phyloP scores from a whole-genome alignment of 805 yeast genomes.

The Schwanniomyces polymorphus region DNA sequence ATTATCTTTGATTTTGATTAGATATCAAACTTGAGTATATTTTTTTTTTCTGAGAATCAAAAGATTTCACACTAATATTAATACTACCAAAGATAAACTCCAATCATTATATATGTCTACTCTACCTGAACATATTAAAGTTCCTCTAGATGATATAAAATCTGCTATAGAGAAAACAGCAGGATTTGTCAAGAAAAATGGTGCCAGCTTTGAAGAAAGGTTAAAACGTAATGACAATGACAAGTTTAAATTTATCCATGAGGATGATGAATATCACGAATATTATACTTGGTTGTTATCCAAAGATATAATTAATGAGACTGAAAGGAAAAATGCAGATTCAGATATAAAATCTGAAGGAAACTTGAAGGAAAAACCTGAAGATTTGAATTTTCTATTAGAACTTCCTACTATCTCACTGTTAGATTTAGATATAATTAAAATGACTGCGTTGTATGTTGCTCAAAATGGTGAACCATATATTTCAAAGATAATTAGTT shows the following conservation, averaged over 20 bases:
- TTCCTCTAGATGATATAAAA: slow-evolving; percentile 53
- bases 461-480: slow-evolving; percentile 58
- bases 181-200: slow-evolving; percentile 67
- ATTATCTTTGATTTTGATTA: neutral
- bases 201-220: slow-evolving; percentile 61
- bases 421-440: slow-evolving; percentile 67
- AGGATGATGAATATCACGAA: slow-evolving; percentile 52
- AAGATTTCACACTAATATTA: neutral
- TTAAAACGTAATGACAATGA: slow-evolving; percentile 49
- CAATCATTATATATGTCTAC: neutral
- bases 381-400: slow-evolving; percentile 21
- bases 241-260: slow-evolving; percentile 64
- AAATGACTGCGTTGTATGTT: slow-evolving; percentile 67
- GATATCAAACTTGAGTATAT: neutral
- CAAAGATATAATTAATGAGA: slow-evolving; percentile 14
- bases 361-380: slow-evolving; percentile 25
- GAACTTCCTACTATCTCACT: slow-evolving; percentile 47
- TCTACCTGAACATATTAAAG: slow-evolving; percentile 9
- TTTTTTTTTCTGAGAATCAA: neutral
- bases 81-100: neutral
- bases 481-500: slow-evolving; percentile 26
- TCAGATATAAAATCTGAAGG: slow-evolving; percentile 8
- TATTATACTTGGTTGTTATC: slow-evolving; percentile 55
- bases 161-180: slow-evolving; percentile 71
- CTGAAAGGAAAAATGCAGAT: neutral